These are phyloP conservation scores for Camelina neglecta DNA, from an alignment of 345 rosid genomes.

Conservation along the genomic window DNA sequence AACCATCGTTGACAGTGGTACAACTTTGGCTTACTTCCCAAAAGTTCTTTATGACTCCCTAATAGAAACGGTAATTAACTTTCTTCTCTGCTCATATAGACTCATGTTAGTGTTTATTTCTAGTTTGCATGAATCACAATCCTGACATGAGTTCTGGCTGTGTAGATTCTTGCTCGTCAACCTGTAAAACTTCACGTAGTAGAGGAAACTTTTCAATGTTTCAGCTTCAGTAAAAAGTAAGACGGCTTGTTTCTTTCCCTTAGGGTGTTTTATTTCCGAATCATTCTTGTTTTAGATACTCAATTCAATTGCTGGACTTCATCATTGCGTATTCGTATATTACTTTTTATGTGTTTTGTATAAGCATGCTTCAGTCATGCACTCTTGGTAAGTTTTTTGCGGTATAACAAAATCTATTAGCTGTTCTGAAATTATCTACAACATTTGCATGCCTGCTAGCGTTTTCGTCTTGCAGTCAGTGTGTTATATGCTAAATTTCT, in stretches of 20 bases:
- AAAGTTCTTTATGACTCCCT: constrained; percentile 54
- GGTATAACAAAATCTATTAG: not conserved
- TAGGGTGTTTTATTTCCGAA: constrained; percentile 6
- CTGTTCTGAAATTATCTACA: not conserved
- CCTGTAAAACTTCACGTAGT: constrained; percentile 61
- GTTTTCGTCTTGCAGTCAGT: not conserved
- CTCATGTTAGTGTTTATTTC: not conserved
- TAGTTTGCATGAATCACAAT: not conserved
- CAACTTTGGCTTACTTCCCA: constrained; percentile 92
- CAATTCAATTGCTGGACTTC: not conserved
- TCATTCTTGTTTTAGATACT: not conserved
- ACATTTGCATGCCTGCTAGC: not conserved
- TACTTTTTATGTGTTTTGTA: constrained; percentile 1
- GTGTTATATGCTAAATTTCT: constrained; percentile 13
- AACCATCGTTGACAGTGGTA: constrained; percentile 91
- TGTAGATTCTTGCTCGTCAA: constrained; percentile 60
- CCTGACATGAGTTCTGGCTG: not conserved
- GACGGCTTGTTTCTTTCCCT: constrained; percentile 31
- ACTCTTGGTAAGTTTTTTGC: not conserved
- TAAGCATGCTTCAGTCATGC: not conserved
- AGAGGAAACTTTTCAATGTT: constrained; percentile 71
- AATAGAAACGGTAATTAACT: constrained; percentile 51
- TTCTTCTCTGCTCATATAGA: constrained; percentile 4
- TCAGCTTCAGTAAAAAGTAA: constrained; percentile 62
- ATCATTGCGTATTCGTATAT: not conserved